Conservation (phyloP, 106 monocot species). For the Platanthera zijinensis region DNA sequence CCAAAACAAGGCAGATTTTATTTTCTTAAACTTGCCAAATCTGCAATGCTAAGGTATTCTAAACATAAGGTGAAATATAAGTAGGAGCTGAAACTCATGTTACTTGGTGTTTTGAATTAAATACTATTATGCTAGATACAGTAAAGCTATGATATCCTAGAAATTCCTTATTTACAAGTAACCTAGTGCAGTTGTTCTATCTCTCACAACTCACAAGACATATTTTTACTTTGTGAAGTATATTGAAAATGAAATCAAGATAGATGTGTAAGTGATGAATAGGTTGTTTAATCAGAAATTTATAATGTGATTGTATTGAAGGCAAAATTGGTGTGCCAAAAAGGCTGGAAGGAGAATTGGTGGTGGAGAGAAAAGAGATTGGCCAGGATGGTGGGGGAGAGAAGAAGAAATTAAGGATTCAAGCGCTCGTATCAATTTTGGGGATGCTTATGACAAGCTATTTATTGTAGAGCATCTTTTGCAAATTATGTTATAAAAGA, state of each 20-base stretch:
- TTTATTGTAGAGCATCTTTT: too few species aligned
- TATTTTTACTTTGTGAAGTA: not conserved
- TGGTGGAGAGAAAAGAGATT: not conserved
- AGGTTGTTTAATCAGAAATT: not conserved
- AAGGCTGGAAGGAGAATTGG: not conserved
- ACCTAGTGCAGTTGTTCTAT: not conserved
- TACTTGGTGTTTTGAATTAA: not conserved
- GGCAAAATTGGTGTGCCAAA: too few species aligned
- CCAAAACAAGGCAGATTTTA: not conserved
- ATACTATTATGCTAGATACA: not conserved
- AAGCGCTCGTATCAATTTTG: not conserved
- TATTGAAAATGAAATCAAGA: not conserved
- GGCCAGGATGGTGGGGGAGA: too few species aligned
- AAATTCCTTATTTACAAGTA: not conserved
- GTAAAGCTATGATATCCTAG: not conserved
- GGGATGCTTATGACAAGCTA: not conserved
- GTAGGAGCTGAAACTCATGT: not conserved
- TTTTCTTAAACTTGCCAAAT: not conserved
- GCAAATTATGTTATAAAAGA: too few species aligned
- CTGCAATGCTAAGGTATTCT: not conserved
- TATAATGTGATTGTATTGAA: too few species aligned
- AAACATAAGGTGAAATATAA: not conserved
- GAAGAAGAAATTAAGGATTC: not conserved
- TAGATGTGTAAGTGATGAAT: not conserved
- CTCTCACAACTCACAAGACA: not conserved